Percentiles rank a stretch among this genome's conserved stretches.
These are phyloP conservation scores for Fusarium praegraminearum DNA, from an alignment of 2,329 filamentous ascomycete genomes.

Conservation along the genomic window DNA sequence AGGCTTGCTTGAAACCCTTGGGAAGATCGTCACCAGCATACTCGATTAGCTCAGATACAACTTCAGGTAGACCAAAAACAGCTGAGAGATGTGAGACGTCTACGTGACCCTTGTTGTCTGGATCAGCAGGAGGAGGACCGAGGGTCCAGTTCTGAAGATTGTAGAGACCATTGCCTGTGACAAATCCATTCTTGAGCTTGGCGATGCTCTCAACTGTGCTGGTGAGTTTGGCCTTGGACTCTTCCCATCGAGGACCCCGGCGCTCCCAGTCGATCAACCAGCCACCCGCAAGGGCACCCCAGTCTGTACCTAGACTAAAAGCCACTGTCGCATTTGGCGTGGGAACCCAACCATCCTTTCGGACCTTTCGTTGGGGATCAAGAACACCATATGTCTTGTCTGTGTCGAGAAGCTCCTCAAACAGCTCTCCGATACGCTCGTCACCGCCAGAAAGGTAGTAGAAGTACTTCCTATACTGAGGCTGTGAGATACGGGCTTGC, in stretches of 20 bases:
- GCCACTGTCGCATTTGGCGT: constrained; percentile 57
- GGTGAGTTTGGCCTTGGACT: constrained; percentile 63
- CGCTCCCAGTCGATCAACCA: constrained; percentile 73
- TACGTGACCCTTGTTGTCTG: constrained; percentile 63
- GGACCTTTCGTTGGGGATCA: constrained; percentile 70
- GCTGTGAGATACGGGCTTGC: constrained; percentile 68
- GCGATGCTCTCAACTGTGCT: constrained; percentile 64
- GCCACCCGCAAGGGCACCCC: constrained; percentile 66
- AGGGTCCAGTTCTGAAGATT: constrained; percentile 62
- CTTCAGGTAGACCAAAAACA: constrained; percentile 70
- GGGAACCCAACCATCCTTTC: constrained; percentile 63
- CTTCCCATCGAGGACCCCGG: constrained; percentile 64
- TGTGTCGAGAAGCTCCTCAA: constrained; percentile 63
- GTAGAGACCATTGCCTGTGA: constrained; percentile 67
- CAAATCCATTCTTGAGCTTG: constrained; percentile 68
- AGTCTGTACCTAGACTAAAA: constrained; percentile 69
- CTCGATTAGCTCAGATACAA: constrained; percentile 66
- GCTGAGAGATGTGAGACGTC: constrained; percentile 67
- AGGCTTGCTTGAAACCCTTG: constrained; percentile 63
- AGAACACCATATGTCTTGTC: constrained; percentile 65
- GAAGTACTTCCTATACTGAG: constrained; percentile 65
- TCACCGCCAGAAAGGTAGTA: constrained; percentile 71
- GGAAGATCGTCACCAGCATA: constrained; percentile 61
- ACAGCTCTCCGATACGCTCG: constrained; percentile 67
- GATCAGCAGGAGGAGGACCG: constrained; percentile 64